phyloP scores from a whole-genome alignment of 2,329 filamentous ascomycete genomes.

The Helotiales sp. region DNA sequence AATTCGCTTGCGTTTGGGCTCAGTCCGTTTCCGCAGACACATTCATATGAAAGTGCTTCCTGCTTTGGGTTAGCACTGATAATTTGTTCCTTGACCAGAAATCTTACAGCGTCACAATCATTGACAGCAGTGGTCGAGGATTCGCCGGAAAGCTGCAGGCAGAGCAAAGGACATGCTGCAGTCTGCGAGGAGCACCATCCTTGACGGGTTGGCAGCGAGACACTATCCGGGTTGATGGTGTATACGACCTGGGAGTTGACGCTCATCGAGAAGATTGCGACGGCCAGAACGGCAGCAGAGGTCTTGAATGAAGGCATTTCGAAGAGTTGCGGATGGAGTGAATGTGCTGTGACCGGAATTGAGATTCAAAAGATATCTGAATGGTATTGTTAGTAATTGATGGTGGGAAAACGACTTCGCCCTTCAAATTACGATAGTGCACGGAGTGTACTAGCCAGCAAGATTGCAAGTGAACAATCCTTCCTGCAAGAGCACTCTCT shows the following conservation, averaged over 20 bases:
- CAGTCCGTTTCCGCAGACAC: slow-evolving; percentile 70
- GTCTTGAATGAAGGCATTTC: slow-evolving; percentile 60
- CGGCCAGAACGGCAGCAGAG: slow-evolving; percentile 51
- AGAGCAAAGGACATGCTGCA: slow-evolving; percentile 73
- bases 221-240: slow-evolving; percentile 64
- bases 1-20: slow-evolving; percentile 77
- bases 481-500: neutral
- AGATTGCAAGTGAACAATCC: neutral
- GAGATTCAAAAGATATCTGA: slow-evolving; percentile 10
- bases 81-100: neutral
- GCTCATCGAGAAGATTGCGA: slow-evolving; percentile 52
- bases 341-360: slow-evolving; percentile 6
- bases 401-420: neutral
- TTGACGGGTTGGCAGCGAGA: slow-evolving; percentile 51
- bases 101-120: slow-evolving; percentile 68
- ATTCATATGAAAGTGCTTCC: slow-evolving; percentile 69
- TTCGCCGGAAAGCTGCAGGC: slow-evolving; percentile 60
- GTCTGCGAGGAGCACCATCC: slow-evolving; percentile 69
- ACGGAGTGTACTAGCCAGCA: neutral
- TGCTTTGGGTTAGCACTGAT: slow-evolving; percentile 37
- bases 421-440: neutral
- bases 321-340: slow-evolving; percentile 2
- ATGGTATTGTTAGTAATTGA: slow-evolving; percentile 9
- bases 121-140: slow-evolving; percentile 58
- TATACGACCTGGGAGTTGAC: slow-evolving; percentile 58